Base-by-base conservation (phyloP, 345 rosid genomes). In the Ricinus communis region DNA sequence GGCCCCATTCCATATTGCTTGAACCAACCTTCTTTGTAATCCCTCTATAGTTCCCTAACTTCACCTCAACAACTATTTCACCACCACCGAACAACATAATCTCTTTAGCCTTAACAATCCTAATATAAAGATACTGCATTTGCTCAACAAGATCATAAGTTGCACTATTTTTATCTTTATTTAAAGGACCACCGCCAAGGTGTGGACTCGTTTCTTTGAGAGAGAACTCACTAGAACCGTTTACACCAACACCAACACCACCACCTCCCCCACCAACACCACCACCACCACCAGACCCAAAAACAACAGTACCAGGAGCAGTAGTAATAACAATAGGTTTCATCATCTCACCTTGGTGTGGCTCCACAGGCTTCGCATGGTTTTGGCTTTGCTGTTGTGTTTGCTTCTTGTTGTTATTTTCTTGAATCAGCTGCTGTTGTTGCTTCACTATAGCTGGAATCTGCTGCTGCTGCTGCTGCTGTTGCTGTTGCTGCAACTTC, bases 121-220 rank as follows among this genome's bases (percentile, higher is more conserved):
- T 82, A n/a, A 88, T 84, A 62, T 88, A 90, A 71, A 88, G 85
- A 66, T 86, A 88, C 77, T 88, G 86, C 91, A 90, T 88, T 84
- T 86, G 93, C 82, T 90, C 96, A 5, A 88, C 93, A 41, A 90
- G 86, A 71, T 90, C 96, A 65, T 90, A 90, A 27, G 93, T 88
- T 11, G 93, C 83, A 56, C 88, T 80, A 11, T 83, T 84, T 73
- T 90, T 88, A 77, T 86, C 90, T 76, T 76, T 89, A 79, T 82
- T 81, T 61, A 73, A 60, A 46, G 76, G 76, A 22, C 86, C 83
- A 19, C 89, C 92, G n/a, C 93, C 89, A 7, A 90, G 93, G 72
- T 80, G 80, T 7, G 96, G 91, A 46, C 79, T 87, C 19, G 93
- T 90, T 79, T 86, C 96, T 67, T 90, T 90, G 0, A 90, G 86